A percentile compares a stretch with the other conserved stretches of the same genome.
These are phyloP conservation scores for Fusarium dlaminii DNA, from an alignment of 2,329 filamentous ascomycete genomes.

Conservation along the genomic window DNA sequence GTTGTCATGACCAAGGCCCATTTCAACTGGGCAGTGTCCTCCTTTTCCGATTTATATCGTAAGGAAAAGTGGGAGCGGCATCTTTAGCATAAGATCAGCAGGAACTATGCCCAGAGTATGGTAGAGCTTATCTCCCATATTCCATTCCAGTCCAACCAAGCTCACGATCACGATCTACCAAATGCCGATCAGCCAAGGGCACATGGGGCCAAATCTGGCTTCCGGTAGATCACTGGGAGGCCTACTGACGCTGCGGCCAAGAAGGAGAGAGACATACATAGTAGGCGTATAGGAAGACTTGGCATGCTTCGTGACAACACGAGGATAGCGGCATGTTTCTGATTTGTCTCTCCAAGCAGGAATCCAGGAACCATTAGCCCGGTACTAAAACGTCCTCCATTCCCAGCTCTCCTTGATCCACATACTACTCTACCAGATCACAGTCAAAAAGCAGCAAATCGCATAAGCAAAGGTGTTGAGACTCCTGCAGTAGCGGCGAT, in stretches of 20 bases:
- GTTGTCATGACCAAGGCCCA: not conserved
- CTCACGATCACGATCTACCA: not conserved
- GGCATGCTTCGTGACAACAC: not conserved
- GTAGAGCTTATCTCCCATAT: constrained; percentile 16
- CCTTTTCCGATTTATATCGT: not conserved
- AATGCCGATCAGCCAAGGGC: not conserved
- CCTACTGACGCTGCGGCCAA: not conserved
- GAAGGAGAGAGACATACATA: not conserved
- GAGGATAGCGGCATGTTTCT: not conserved
- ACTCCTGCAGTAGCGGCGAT: not conserved
- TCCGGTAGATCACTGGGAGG: not conserved
- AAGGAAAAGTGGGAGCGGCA: not conserved
- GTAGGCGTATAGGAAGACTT: not conserved
- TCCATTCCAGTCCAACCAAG: not conserved
- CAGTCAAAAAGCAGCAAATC: not conserved
- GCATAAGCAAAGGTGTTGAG: not conserved
- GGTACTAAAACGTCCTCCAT: not conserved
- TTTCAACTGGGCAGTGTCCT: not conserved
- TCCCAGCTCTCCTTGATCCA: not conserved
- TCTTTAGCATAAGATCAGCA: not conserved
- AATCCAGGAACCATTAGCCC: not conserved
- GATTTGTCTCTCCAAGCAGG: not conserved
- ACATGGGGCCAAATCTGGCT: not conserved
- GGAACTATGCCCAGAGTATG: not conserved
- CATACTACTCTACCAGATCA: not conserved